Evolutionary conservation across 805 yeast genomes (phyloP).

Genomic region (Zygotorulaspora florentina): DNA sequence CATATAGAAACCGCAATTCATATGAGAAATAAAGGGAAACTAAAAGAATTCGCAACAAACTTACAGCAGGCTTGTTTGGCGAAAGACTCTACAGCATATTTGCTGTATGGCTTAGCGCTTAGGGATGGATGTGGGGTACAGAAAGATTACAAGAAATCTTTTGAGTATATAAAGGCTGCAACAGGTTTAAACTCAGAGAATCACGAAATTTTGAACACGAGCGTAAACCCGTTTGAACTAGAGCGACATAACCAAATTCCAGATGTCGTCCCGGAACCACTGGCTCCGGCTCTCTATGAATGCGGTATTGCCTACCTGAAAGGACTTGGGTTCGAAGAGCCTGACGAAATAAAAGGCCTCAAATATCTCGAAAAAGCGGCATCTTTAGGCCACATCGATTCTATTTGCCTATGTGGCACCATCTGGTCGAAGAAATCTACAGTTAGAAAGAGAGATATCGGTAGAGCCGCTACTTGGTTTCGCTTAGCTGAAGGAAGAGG

Average conservation of each 20-base stretch:
- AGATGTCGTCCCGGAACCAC: constrained; percentile 40
- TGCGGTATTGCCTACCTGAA: constrained; percentile 53
- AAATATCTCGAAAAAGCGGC: constrained; percentile 61
- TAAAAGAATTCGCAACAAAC: constrained; percentile 65
- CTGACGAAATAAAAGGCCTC: constrained; percentile 55
- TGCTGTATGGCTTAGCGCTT: constrained; percentile 62
- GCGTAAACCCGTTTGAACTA: constrained; percentile 37
- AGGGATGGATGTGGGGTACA: constrained; percentile 66
- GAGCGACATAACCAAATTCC: constrained; percentile 30
- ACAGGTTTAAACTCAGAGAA: constrained; percentile 36
- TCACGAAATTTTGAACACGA: constrained; percentile 19
- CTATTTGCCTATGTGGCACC: constrained; percentile 64
- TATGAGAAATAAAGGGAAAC: constrained; percentile 53
- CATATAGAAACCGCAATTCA: constrained; percentile 38
- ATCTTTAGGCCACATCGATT: constrained; percentile 60
- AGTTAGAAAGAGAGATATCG: constrained; percentile 51
- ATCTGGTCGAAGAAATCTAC: constrained; percentile 58
- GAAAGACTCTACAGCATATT: constrained; percentile 65
- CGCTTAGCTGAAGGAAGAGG: constrained; percentile 63
- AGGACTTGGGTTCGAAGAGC: constrained; percentile 47
- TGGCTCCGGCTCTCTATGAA: constrained; percentile 53
- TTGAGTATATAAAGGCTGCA: constrained; percentile 58
- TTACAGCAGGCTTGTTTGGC: constrained; percentile 57
- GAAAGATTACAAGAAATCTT: constrained; percentile 49
- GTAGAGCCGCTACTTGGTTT: constrained; percentile 66